phyloP scores from a whole-genome alignment of 495 filamentous ascomycete genomes.

The Tuber borchii region DNA sequence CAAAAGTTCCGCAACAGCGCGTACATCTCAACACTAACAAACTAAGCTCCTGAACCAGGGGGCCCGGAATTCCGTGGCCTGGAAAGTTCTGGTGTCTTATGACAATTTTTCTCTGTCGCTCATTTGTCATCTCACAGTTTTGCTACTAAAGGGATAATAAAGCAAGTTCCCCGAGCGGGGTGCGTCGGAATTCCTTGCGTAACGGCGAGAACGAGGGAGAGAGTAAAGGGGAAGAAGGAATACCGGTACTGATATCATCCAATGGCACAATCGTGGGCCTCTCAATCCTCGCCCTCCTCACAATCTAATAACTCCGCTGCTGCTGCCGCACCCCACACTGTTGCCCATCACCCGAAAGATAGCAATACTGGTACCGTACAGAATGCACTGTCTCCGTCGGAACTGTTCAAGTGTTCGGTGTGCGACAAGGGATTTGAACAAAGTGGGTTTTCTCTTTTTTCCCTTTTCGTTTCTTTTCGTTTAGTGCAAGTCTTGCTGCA shows the following conservation, averaged over 20 bases:
- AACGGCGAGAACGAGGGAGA: background rate
- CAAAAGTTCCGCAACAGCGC: background rate
- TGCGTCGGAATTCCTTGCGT: constrained; percentile 2
- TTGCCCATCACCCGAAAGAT: background rate
- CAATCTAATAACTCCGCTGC: background rate
- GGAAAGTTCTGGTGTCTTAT: background rate
- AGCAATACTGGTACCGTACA: background rate
- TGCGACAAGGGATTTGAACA: constrained; percentile 33
- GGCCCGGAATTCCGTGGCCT: background rate
- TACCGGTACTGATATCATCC: background rate
- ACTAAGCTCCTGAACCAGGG: background rate
- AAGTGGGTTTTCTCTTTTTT: constrained; percentile 17
- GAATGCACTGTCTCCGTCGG: background rate
- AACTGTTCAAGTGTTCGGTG: constrained; percentile 26
- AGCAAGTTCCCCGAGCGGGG: background rate
- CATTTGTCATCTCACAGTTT: background rate
- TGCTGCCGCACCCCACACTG: background rate
- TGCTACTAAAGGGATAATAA: background rate
- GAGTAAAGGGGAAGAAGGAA: background rate
- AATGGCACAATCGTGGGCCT: background rate
- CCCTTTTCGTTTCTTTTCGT: background rate
- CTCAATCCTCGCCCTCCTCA: background rate
- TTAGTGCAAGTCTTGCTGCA: background rate
- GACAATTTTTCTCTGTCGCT: background rate
- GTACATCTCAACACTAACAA: background rate